Evolutionary conservation across 75 land plant genomes (phyloP).

Genomic region (Azolla pinnata): DNA sequence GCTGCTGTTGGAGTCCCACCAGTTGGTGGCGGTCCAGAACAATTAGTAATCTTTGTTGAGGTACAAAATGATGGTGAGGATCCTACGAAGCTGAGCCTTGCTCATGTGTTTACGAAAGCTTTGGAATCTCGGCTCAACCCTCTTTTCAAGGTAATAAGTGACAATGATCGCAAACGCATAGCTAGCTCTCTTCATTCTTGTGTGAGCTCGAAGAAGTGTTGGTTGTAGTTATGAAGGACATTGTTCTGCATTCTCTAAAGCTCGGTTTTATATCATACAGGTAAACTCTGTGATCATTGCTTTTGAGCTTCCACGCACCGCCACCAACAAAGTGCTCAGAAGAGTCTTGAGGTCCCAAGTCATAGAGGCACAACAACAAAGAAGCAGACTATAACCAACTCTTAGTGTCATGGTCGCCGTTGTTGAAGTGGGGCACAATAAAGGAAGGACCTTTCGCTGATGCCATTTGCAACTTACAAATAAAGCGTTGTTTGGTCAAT

Average conservation of each 20-base stretch:
- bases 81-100: constrained; percentile 21
- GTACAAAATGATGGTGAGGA: constrained; percentile 21
- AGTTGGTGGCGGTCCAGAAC: constrained; percentile 64
- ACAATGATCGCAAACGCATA: no score
- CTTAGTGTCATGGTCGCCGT: no score
- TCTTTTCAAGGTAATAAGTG: constrained; percentile 63
- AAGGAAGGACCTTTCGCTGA: no score
- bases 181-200: neutral
- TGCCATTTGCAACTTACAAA: no score
- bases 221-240: neutral
- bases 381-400: constrained; percentile 23
- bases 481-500: no score
- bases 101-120: constrained; percentile 37
- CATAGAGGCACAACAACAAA: constrained; percentile 24
- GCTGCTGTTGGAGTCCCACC: constrained; percentile 60
- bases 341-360: constrained; percentile 64
- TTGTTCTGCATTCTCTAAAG: neutral
- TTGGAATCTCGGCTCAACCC: constrained; percentile 62
- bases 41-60: constrained; percentile 56
- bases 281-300: constrained; percentile 64
- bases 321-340: constrained; percentile 79
- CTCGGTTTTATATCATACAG: constrained; percentile 13
- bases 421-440: no score
- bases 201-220: neutral
- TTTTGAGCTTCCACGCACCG: constrained; percentile 73